Conservation (phyloP, 768 basidiomycete species). For the Clathrus columnatus region DNA sequence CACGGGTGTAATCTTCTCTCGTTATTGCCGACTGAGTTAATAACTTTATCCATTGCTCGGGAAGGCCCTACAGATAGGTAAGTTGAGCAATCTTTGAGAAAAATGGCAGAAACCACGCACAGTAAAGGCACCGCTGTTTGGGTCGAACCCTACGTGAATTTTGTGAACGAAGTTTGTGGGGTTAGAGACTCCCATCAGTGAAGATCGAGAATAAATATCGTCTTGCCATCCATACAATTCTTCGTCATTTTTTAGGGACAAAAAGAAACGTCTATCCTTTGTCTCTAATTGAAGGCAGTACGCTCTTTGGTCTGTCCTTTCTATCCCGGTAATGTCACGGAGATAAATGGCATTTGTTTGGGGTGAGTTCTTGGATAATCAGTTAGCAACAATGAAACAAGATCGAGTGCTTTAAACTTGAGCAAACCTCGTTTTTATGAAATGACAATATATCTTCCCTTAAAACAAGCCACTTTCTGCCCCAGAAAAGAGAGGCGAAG, state of each 20-base stretch:
- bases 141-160: constrained; percentile 96
- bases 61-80: constrained; percentile 60
- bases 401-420: not conserved
- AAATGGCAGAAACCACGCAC: constrained; percentile 37
- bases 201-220: constrained; percentile 87
- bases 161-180: constrained; percentile 99
- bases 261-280: constrained; percentile 70
- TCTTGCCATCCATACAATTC: constrained; percentile 99
- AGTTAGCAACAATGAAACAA: constrained; percentile 8
- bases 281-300: constrained; percentile 87
- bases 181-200: constrained; percentile 86
- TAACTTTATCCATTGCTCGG: constrained; percentile 96
- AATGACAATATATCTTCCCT: constrained; percentile 71
- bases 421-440: constrained; percentile 88
- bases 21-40: constrained; percentile 96
- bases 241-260: constrained; percentile 86
- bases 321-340: constrained; percentile 76
- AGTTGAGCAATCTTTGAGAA: not conserved
- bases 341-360: constrained; percentile 56
- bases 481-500: constrained; percentile 86
- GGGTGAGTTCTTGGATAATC: constrained; percentile 35
- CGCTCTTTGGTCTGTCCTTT: constrained; percentile 88
- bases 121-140: constrained; percentile 87
- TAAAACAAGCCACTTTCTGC: constrained; percentile 82
- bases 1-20: constrained; percentile 92